Conservation (phyloP, 1,284 basidiomycete species). For the Moesziomyces sp. region DNA sequence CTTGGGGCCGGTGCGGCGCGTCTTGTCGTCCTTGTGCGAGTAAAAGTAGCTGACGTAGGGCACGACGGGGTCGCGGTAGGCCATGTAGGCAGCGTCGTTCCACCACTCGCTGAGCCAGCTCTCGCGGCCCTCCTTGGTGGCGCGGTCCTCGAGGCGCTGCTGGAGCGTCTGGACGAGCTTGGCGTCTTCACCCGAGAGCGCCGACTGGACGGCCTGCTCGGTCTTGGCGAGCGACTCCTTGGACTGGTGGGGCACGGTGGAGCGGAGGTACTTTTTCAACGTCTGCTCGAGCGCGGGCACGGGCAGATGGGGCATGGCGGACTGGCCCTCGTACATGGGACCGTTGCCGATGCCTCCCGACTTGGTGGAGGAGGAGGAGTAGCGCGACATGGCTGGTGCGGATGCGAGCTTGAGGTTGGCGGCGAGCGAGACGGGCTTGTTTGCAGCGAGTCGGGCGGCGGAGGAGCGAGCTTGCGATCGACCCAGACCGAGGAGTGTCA, state of each 20-base stretch:
- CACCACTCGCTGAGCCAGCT: constrained; percentile 98
- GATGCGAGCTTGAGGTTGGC: constrained; percentile 5
- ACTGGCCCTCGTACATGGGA: constrained; percentile 61
- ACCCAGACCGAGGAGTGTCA: constrained; percentile 41
- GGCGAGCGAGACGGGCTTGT: constrained; percentile 8
- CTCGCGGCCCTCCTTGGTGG: constrained; percentile 71
- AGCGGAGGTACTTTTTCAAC: constrained; percentile 60
- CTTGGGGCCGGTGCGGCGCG: constrained; percentile 49
- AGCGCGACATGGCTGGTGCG: constrained; percentile 30
- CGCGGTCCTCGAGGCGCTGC: constrained; percentile 79
- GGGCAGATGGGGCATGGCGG: constrained; percentile 62
- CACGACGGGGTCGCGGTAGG: constrained; percentile 82
- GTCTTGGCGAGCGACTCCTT: constrained; percentile 51
- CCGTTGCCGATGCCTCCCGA: constrained; percentile 41
- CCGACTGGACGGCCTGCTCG: constrained; percentile 71
- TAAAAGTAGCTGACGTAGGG: constrained; percentile 97
- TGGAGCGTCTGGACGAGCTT: constrained; percentile 82
- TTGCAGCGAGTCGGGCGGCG: constrained; percentile 25
- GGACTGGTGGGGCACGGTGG: constrained; percentile 59
- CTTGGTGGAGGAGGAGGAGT: constrained; percentile 40
- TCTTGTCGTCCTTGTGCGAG: constrained; percentile 77
- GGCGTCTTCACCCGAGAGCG: constrained; percentile 76
- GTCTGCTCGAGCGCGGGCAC: constrained; percentile 65
- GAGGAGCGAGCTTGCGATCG: constrained; percentile 45
- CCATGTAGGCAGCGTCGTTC: constrained; percentile 83